A percentile compares a stretch with the other conserved stretches of the same genome.
Evolutionary conservation across 768 basidiomycete genomes (phyloP).

Genomic region (Hypholoma fasciculare): DNA sequence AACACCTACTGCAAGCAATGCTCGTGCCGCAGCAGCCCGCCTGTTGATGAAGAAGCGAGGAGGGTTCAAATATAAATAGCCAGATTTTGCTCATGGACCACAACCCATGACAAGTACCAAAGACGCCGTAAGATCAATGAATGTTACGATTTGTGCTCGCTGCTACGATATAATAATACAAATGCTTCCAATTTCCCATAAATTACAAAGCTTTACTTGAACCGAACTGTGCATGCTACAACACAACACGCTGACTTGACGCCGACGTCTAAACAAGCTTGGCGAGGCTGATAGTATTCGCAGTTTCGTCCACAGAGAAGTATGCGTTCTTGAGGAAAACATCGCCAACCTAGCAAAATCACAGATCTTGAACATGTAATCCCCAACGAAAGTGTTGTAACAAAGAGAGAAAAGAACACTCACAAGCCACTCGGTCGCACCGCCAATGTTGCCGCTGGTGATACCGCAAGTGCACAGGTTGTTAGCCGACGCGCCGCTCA

Average conservation of each 20-base stretch:
- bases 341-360: constrained; percentile 49
- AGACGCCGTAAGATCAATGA: no score
- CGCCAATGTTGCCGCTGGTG: constrained; percentile 58
- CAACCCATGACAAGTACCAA: no score
- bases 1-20: no score
- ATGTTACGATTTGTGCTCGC: no score
- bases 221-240: background rate
- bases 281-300: constrained; percentile 62
- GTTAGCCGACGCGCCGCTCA: constrained; percentile 49
- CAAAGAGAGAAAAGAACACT: constrained; percentile 5
- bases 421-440: constrained; percentile 68
- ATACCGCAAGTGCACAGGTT: constrained; percentile 77
- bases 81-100: no score
- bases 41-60: no score
- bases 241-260: background rate
- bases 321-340: constrained; percentile 80
- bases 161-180: background rate
- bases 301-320: constrained; percentile 60
- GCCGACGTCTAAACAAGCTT: constrained; percentile 11
- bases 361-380: constrained; percentile 5
- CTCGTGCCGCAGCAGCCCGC: no score
- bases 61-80: no score
- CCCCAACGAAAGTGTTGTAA: background rate
- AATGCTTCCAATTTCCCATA: background rate
- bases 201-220: constrained; percentile 1